Conservation (phyloP, 345 rosid species). For the Gossypium thurberi region DNA sequence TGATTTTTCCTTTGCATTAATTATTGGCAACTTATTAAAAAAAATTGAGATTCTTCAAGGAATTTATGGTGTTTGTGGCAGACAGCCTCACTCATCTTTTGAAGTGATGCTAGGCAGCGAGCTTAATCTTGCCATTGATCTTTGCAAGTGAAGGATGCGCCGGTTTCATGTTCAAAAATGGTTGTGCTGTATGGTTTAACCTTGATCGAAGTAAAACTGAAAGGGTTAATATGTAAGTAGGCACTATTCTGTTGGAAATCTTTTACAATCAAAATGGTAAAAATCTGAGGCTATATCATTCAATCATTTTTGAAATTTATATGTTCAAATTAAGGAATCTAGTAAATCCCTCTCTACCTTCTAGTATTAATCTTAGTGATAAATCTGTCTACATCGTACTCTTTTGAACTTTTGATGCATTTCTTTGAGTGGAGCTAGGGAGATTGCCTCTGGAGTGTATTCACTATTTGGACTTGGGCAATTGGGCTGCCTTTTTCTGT, state of each 20-base stretch:
- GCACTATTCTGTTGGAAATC: background rate
- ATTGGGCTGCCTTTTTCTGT: background rate
- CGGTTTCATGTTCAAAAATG: background rate
- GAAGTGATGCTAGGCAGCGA: background rate
- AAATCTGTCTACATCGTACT: background rate
- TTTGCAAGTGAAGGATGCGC: background rate
- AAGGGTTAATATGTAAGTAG: background rate
- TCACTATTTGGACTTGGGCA: background rate
- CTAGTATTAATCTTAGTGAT: background rate
- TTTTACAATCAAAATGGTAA: background rate
- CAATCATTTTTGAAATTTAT: background rate
- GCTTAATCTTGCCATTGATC: conserved; percentile 1
- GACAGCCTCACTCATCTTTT: background rate
- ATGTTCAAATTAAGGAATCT: background rate
- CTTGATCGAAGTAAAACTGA: background rate
- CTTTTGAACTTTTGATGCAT: background rate
- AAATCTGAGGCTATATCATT: background rate
- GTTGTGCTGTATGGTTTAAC: background rate
- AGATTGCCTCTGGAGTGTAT: background rate
- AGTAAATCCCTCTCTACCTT: background rate
- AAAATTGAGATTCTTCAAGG: background rate
- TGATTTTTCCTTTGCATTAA: background rate
- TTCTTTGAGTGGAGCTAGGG: background rate
- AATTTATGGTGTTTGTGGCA: background rate
- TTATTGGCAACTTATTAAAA: background rate